These are phyloP conservation scores for Botrytis fragariae DNA, from an alignment of 2,329 filamentous ascomycete species.

Conservation along the genomic window DNA sequence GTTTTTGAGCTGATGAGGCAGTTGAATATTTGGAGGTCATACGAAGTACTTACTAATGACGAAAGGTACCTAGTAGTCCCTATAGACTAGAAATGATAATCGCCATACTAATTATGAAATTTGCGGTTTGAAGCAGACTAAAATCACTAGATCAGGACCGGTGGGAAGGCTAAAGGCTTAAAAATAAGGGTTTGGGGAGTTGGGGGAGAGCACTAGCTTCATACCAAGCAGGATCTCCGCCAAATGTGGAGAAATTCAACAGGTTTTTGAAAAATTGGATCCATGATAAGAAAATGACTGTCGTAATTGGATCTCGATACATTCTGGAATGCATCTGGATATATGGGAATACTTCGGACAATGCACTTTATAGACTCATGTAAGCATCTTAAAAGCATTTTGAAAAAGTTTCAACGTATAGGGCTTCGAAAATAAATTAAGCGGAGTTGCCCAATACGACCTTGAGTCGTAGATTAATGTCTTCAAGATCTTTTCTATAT, in stretches of 20 bases:
- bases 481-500: not conserved
- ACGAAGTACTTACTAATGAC: not conserved
- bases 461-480: not conserved
- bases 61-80: not conserved
- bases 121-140: too few species aligned
- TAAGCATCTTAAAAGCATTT: not conserved
- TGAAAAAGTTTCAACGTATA: not conserved
- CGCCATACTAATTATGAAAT: not conserved
- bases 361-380: not conserved
- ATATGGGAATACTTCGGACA: conserved; percentile 1
- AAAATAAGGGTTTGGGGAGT: not conserved
- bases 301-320: not conserved
- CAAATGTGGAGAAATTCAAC: not conserved
- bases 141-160: not conserved
- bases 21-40: not conserved
- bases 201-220: not conserved
- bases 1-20: not conserved
- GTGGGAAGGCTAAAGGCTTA: not conserved
- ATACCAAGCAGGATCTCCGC: not conserved
- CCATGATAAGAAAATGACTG: not conserved
- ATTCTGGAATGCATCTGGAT: not conserved
- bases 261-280: not conserved
- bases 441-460: not conserved
- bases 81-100: not conserved
- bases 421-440: not conserved